Evolutionary conservation across 1,284 basidiomycete genomes (phyloP).

Genomic region (Microbotryum silenes-acaulis): DNA sequence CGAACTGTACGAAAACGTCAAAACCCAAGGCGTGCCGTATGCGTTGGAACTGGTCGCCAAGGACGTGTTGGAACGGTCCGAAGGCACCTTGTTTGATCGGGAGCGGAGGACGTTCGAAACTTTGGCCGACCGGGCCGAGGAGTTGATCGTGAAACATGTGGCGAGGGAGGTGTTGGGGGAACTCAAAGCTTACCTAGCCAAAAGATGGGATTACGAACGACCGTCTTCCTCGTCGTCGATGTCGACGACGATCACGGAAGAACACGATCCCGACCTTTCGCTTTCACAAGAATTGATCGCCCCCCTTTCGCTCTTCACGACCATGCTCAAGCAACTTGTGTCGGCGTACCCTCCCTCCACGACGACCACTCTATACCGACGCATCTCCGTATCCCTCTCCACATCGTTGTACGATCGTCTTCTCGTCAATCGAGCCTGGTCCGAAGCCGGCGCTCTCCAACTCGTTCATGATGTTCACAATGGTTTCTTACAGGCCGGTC

Average conservation of each 20-base stretch:
- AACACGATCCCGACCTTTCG: slow-evolving; percentile 8
- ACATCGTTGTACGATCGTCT: slow-evolving; percentile 26
- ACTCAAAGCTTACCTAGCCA: slow-evolving; percentile 60
- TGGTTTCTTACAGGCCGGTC: slow-evolving; percentile 33
- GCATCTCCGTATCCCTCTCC: slow-evolving; percentile 22
- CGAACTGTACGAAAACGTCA: slow-evolving; percentile 73
- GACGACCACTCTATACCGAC: slow-evolving; percentile 24
- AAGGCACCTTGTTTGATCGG: slow-evolving; percentile 41
- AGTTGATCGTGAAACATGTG: slow-evolving; percentile 72
- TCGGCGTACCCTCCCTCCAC: slow-evolving; percentile 22
- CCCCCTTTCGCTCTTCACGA: slow-evolving; percentile 31
- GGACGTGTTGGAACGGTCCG: slow-evolving; percentile 31
- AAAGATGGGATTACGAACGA: slow-evolving; percentile 33
- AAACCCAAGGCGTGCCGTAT: slow-evolving; percentile 47
- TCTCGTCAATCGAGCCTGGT: slow-evolving; percentile 21
- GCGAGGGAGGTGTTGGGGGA: slow-evolving; percentile 66
- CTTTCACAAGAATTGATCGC: slow-evolving; percentile 32
- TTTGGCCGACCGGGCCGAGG: slow-evolving; percentile 64
- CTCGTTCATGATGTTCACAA: slow-evolving; percentile 30
- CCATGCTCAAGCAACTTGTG: slow-evolving; percentile 27
- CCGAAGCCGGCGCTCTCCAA: slow-evolving; percentile 27
- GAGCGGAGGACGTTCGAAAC: slow-evolving; percentile 50
- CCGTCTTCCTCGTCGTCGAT: background rate
- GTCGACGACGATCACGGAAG: slow-evolving; percentile 3
- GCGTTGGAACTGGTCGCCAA: slow-evolving; percentile 42